Evolutionary conservation across 441 rosid species (phyloP).

Genomic region (Erysimum pusillum): DNA sequence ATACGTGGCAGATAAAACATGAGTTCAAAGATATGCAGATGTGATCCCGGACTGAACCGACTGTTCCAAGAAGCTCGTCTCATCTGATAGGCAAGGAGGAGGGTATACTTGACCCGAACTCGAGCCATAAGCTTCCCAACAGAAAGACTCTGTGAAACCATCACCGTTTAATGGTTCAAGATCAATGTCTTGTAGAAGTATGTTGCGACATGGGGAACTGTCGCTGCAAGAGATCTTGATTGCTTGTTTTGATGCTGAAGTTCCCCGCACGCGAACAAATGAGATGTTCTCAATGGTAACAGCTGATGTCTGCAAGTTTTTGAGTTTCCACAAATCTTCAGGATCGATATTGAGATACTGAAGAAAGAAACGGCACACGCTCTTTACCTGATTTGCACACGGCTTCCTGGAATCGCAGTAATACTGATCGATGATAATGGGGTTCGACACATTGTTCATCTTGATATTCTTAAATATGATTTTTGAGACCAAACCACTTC

Average conservation of each 20-base stretch:
- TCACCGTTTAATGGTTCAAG: constrained; percentile 54
- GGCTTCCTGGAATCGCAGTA: constrained; percentile 81
- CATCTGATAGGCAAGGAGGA: constrained; percentile 61
- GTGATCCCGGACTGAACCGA: constrained; percentile 41
- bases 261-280: constrained; percentile 66
- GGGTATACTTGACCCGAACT: constrained; percentile 69
- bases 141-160: constrained; percentile 60
- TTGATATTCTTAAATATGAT: constrained; percentile 66
- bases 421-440: constrained; percentile 87
- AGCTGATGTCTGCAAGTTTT: constrained; percentile 74
- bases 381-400: constrained; percentile 84
- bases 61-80: constrained; percentile 54
- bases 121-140: constrained; percentile 87
- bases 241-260: constrained; percentile 82
- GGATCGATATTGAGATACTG: constrained; percentile 4
- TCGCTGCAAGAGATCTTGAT: constrained; percentile 84
- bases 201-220: constrained; percentile 62
- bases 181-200: constrained; percentile 71
- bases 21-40: constrained; percentile 51
- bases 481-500: constrained; percentile 70
- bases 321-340: not conserved
- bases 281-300: constrained; percentile 73
- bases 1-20: constrained; percentile 26
- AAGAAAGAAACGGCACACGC: constrained; percentile 6
- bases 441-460: constrained; percentile 88